Conservation (phyloP, 2,329 filamentous ascomycete genomes). For the Simplicillium aogashimaense region DNA sequence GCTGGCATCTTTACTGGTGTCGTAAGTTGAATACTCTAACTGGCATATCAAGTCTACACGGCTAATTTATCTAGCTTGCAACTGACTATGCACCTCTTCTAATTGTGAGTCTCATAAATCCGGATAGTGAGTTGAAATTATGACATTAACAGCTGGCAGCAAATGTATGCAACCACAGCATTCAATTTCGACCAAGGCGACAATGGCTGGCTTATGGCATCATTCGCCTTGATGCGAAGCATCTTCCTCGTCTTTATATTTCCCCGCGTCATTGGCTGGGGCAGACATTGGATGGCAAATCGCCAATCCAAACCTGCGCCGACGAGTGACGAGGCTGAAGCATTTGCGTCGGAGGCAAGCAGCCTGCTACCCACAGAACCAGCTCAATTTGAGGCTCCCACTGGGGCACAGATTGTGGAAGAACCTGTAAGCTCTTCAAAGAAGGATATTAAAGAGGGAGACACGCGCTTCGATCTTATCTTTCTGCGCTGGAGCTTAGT, state of each 20-base stretch:
- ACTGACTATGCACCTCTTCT: constrained; percentile 58
- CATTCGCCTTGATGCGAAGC: constrained; percentile 42
- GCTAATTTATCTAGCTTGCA: constrained; percentile 33
- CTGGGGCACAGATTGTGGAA: constrained; percentile 28
- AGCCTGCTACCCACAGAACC: constrained; percentile 23
- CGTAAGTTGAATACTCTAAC: constrained; percentile 21
- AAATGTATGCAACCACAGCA: constrained; percentile 46
- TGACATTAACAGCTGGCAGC: constrained; percentile 10
- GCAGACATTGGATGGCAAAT: constrained; percentile 17
- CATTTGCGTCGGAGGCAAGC: constrained; percentile 1
- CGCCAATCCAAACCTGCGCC: constrained; percentile 2
- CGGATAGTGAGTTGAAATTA: too few species aligned
- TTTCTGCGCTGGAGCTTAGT: constrained; percentile 58
- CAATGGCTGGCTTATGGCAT: constrained; percentile 48
- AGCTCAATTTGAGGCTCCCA: constrained; percentile 28
- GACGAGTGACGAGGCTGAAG: constrained; percentile 7
- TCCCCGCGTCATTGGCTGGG: constrained; percentile 39
- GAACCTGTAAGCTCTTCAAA: constrained; percentile 31
- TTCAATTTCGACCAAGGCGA: constrained; percentile 45
- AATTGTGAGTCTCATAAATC: constrained; percentile 15
- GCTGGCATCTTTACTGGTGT: constrained; percentile 58
- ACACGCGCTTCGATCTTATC: constrained; percentile 54
- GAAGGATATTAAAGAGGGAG: constrained; percentile 23
- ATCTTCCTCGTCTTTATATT: constrained; percentile 46
- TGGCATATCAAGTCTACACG: neutral